Base-by-base conservation (phyloP, 768 basidiomycete genomes). In the Tricholoma terreum region DNA sequence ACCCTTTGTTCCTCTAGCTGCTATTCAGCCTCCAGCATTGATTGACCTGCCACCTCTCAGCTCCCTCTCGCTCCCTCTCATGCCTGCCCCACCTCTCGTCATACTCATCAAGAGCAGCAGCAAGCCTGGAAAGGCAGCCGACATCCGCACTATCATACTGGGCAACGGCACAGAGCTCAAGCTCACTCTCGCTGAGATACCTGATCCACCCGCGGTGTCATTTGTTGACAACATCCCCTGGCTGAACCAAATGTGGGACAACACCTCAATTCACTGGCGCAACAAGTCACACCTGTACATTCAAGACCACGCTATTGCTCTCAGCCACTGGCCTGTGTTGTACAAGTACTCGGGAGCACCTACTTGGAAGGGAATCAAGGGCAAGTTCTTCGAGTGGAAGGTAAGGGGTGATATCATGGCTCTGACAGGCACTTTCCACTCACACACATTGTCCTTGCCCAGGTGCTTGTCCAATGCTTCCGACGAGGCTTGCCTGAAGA, bases 171-270 rank as follows among this genome's bases (percentile, higher is more conserved):
- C 30, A 6, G 12, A 5, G 15, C 34, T 62, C 15, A 31, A 19
- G 1, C 59, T 62, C 50, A 38, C 52, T 4, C 45, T 19, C n/a
- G 30, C 24, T 11, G 55, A 64, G 30, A 58, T 64, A 30, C 58
- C 56, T 9, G 35, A 58, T 11, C 63, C 60, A 0, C 62, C 68
- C 0, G 59, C 61, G 5, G 42, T 63, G 8, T 61, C 63, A 3
- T 70, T 69, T 38, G 64, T 54, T 1, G 30, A 60, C 8, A 57
- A 70, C 53, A 57, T 70, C 14, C 38, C 56, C 1, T 19, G 43
- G 0, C 61, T 70, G 5, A 66, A 70, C 46, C 50, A 36, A 2
- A 65, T 68, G 63, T 70, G 69, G 69, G 69, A 70, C 21, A 64
- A 70, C 59, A 58, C 30, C 10, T 59, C 61, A 6, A 10, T 21